Conservation (phyloP, 352 stramenopile genomes). For the Pythium angustatum region DNA sequence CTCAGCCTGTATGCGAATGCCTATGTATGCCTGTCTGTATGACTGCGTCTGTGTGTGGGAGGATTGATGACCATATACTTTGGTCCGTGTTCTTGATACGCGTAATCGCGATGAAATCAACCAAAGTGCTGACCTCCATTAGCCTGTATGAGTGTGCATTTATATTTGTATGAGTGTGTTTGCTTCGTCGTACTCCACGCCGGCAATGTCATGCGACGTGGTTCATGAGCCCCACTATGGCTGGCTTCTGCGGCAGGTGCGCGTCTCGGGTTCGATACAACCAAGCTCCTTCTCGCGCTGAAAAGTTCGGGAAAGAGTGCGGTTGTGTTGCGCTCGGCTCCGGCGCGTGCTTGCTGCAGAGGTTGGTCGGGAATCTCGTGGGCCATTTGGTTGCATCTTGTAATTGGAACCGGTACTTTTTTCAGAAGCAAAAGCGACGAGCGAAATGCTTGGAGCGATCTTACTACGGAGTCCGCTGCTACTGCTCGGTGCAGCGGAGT, state of each 20-base stretch:
- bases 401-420: constrained; percentile 89
- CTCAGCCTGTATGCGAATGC: constrained; percentile 10
- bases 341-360: constrained; percentile 13
- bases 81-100: constrained; percentile 92
- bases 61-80: constrained; percentile 89
- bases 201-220: constrained; percentile 76
- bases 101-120: constrained; percentile 90
- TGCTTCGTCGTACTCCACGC: constrained; percentile 89
- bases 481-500: constrained; percentile 46
- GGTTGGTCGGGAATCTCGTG: constrained; percentile 17
- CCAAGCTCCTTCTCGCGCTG: constrained; percentile 48
- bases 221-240: constrained; percentile 25
- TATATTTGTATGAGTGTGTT: constrained; percentile 27
- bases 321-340: constrained; percentile 11
- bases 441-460: constrained; percentile 49
- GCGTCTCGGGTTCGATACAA: constrained; percentile 7
- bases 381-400: constrained; percentile 52
- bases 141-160: constrained; percentile 16
- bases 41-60: constrained; percentile 27
- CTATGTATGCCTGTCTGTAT: constrained; percentile 19
- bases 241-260: background rate
- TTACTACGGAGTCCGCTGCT: constrained; percentile 85
- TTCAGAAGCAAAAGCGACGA: constrained; percentile 78
- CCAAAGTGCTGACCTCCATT: constrained; percentile 84
- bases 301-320: constrained; percentile 64